Conservation (phyloP, 495 filamentous ascomycete genomes). For the Penicillium flavigenum region DNA sequence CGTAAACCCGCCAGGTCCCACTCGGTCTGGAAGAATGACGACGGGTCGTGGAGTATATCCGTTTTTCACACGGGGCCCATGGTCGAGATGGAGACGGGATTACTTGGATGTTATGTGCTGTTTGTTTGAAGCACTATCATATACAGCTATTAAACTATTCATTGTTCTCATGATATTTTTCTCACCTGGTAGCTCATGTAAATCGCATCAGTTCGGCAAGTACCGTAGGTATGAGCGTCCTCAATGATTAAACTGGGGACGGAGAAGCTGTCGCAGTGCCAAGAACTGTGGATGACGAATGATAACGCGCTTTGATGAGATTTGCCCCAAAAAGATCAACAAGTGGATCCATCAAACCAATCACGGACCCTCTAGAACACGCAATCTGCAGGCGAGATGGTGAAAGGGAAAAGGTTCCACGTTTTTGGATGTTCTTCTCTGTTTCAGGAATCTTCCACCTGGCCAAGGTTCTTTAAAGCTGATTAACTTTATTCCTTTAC, state of each 20-base stretch:
- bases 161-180: not conserved
- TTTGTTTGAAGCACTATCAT: not conserved
- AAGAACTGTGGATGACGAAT: conserved; percentile 7
- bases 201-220: not conserved
- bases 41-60: conserved; percentile 26
- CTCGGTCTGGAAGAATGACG: conserved; percentile 41
- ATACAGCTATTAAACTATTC: not conserved
- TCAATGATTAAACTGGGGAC: not conserved
- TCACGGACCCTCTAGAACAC: conserved; percentile 30
- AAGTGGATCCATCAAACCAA: conserved; percentile 21
- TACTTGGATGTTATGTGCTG: not conserved
- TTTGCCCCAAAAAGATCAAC: conserved; percentile 12
- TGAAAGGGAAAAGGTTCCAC: conserved; percentile 34
- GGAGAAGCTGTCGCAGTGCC: not conserved
- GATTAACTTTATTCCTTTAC: not conserved
- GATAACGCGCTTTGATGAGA: not conserved
- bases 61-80: not conserved
- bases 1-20: conserved; percentile 13
- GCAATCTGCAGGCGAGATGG: conserved; percentile 36
- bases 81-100: not conserved
- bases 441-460: not conserved
- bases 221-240: too few relatives aligned
- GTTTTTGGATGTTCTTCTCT: conserved; percentile 13
- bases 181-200: not conserved
- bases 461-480: not conserved